Base-by-base conservation (phyloP, 2,329 filamentous ascomycete species). In the Cytospora leucostoma region DNA sequence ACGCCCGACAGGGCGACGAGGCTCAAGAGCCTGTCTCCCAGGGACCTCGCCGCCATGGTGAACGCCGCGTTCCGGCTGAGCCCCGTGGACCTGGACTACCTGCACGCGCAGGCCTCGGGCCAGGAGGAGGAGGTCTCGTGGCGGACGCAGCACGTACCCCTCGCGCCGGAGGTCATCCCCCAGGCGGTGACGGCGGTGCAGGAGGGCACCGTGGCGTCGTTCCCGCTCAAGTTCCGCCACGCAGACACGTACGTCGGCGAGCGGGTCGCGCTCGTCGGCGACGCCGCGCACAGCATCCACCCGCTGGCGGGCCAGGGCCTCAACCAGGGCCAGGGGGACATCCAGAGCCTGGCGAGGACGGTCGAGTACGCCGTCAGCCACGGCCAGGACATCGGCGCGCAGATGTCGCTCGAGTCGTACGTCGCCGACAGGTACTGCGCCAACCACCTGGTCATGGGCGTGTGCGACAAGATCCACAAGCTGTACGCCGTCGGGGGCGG, bases 221-320 rank as follows among this genome's bases (percentile, higher is more conserved):
- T 99, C 76, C 95, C 95, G 0, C 84, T 99, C 19, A 91, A 90
- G 72, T 83, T 98, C 79, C 88, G 93, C 34, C 95, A 99, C 74
- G 93, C 94, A n/a, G 91, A 96, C 71, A 92, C 91, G 1, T 99
- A 99, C 73, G 90, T 91, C 50, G 90, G 88, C 47, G 92, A 97
- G 71, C 89, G 95, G n/a, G 82, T 97, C 10, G 95, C 93, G 0
- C 84, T 99, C 1, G 87, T 99, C 40, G 95, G 95, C 65, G 95
- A 99, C 68, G 95, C 95, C 1, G 95, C 95, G 8, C 95, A 99
- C 74, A 96, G 93, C 1, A 88, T 97, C 68, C 95, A 99, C 74
- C 95, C 95, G 0, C 87, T 99, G 4, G 95, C 92, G 1, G 95
- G 95, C 0, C 95, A 98, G 76, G 95, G 95, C 1, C 82, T 99